phyloP scores from a whole-genome alignment of 495 filamentous ascomycete species.

The Glonium stellatum region DNA sequence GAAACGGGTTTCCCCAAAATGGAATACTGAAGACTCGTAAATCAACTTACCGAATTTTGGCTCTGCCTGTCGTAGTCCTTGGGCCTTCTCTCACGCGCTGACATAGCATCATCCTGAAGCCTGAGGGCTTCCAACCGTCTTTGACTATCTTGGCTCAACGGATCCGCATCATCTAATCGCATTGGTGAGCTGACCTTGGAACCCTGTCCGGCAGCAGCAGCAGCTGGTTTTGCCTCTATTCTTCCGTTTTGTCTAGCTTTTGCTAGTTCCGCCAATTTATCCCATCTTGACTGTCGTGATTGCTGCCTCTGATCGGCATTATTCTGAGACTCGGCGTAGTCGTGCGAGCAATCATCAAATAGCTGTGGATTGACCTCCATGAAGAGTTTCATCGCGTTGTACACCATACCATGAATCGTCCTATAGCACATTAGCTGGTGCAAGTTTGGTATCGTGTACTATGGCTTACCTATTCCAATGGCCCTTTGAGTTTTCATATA shows the following conservation, averaged over 20 bases:
- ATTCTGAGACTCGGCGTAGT: slow-evolving; percentile 96
- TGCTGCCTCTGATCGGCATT: slow-evolving; percentile 71
- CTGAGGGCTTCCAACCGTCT: slow-evolving; percentile 77
- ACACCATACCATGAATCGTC: slow-evolving; percentile 99
- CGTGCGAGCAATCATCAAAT: slow-evolving; percentile 96
- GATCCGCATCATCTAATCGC: slow-evolving; percentile 63
- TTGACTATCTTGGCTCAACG: slow-evolving; percentile 71
- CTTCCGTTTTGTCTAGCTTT: slow-evolving; percentile 54
- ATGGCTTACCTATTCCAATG: slow-evolving; percentile 89
- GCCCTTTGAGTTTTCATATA: slow-evolving; percentile 98
- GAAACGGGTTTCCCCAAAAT: slow-evolving; percentile 14
- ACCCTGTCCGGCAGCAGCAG: slow-evolving; percentile 35
- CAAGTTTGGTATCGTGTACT: background rate
- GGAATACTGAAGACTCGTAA: slow-evolving; percentile 24
- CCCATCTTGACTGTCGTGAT: slow-evolving; percentile 76
- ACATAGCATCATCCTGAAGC: slow-evolving; percentile 61
- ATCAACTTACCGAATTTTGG: slow-evolving; percentile 39
- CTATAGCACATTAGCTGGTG: slow-evolving; percentile 40
- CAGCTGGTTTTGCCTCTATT: slow-evolving; percentile 35
- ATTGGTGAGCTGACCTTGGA: slow-evolving; percentile 46
- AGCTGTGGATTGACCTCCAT: slow-evolving; percentile 99
- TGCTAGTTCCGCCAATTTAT: slow-evolving; percentile 72
- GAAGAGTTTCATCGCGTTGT: slow-evolving; percentile 99
- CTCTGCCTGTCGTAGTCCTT: slow-evolving; percentile 39
- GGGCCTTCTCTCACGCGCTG: slow-evolving; percentile 44